Evolutionary conservation across 768 basidiomycete species (phyloP), one percentile per base, ranked within the genome.

Genomic region (Boletus sp.): DNA sequence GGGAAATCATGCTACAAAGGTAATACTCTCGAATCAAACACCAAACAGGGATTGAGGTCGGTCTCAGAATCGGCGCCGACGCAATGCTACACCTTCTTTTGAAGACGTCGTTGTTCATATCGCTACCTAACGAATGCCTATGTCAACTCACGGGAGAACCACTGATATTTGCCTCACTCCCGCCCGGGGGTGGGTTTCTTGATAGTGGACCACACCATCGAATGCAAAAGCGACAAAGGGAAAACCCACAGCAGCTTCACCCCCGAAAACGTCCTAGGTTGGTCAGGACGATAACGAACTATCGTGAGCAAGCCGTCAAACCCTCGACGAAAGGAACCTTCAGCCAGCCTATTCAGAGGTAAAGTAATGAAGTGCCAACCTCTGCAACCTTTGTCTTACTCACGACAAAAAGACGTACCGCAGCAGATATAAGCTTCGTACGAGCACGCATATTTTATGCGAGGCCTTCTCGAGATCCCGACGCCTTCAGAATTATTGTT

Each of bases 91-190:
- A 93, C 66, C 75, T 98, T 10, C 79, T 98, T 17, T 77, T 84
- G 3, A 79, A 86, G 51, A 85, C 86, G 0, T 87, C 83, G 10
- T 57, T 95, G 17, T 98, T 93, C 66, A 64, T 88, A 15, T 75
- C 87, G 2, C 70, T 97, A 21, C 88, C 88, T 0, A 96, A 97
- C 63, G 84, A 82, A 19, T 95, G 92, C 64, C 79, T 87, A 35
- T 88, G 88, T 56, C 95, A 98, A 69, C 67, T 97, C 53, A 82
- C 86, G 0, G 95, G 95, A 5, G 75, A 76, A 34, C 85, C 89
- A 0, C 67, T 96, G 23, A 73, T 83, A 25, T 76, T 79, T 35
- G 59, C 74, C 1, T 72, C 70, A 14, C 58, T 72, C 60, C 69
- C 70, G 1, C 51, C 37, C 3, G 47, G 47, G 0, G 50, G 54